These are phyloP conservation scores for Phytophthora capsici DNA, from an alignment of 352 stramenopile species.

Conservation along the genomic window DNA sequence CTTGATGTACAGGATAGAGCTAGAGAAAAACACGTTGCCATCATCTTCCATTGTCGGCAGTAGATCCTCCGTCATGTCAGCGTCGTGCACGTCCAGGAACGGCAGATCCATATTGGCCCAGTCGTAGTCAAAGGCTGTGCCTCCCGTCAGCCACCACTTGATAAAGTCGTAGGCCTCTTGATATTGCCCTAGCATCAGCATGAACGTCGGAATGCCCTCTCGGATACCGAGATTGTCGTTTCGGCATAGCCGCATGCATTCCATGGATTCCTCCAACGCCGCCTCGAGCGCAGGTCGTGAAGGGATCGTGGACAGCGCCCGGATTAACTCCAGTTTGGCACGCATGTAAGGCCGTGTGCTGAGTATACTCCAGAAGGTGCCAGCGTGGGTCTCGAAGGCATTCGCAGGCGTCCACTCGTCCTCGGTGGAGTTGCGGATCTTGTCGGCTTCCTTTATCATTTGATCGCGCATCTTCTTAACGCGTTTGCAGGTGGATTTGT, in stretches of 20 bases:
- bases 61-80: too few species aligned
- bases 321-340: background rate
- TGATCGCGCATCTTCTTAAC: background rate
- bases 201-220: background rate
- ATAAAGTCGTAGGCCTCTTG: background rate
- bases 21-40: background rate
- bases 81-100: too few species aligned
- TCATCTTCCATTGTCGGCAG: too few species aligned
- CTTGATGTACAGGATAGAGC: background rate
- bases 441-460: background rate
- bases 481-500: background rate
- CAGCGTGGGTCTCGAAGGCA: background rate
- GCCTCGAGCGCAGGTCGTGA: background rate
- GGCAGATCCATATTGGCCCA: too few species aligned
- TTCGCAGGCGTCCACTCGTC: background rate
- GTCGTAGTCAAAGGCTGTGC: too few species aligned
- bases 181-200: background rate
- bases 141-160: background rate
- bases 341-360: background rate
- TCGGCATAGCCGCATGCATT: background rate
- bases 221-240: background rate
- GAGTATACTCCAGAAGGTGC: background rate
- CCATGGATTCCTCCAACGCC: background rate
- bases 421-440: background rate
- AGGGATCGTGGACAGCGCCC: background rate